These are phyloP conservation scores for Paraurostyla sp. DNA, from an alignment of 73 alveolate genomes.

Conservation along the genomic window DNA sequence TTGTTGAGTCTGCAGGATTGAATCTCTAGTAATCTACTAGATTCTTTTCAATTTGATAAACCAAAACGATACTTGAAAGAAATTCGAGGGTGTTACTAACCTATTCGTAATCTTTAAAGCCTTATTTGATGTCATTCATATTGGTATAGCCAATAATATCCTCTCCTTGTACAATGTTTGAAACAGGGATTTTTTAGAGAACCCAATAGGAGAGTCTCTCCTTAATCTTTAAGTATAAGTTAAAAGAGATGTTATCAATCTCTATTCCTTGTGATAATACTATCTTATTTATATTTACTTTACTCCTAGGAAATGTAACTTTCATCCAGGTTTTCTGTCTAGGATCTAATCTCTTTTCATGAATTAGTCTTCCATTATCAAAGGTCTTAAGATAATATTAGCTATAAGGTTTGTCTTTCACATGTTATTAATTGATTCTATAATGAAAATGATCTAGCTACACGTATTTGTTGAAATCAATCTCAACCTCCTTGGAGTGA, in stretches of 20 bases:
- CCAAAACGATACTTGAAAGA: neutral
- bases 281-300: neutral
- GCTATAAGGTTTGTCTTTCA: neutral
- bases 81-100: constrained; percentile 9
- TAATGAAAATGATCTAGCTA: constrained; percentile 23
- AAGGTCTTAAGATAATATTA: constrained; percentile 7
- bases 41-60: neutral
- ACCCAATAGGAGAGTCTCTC: neutral
- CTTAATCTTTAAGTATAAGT: neutral
- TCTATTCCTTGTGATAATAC: constrained; percentile 43
- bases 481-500: constrained; percentile 10
- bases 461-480: constrained; percentile 2
- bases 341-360: neutral
- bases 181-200: neutral
- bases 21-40: neutral
- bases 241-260: constrained; percentile 28
- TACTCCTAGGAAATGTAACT: constrained; percentile 20
- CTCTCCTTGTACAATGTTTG: neutral
- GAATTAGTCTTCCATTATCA: constrained; percentile 7
- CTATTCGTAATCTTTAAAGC: neutral
- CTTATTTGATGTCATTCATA: neutral
- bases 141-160: neutral
- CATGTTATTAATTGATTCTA: constrained; percentile 17
- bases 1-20: too few relatives aligned
- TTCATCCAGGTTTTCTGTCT: neutral